Percentiles rank a stretch among this genome's conserved stretches.
Evolutionary conservation across 805 yeast genomes (phyloP).

Genomic region (Suhomyces faveliae): DNA sequence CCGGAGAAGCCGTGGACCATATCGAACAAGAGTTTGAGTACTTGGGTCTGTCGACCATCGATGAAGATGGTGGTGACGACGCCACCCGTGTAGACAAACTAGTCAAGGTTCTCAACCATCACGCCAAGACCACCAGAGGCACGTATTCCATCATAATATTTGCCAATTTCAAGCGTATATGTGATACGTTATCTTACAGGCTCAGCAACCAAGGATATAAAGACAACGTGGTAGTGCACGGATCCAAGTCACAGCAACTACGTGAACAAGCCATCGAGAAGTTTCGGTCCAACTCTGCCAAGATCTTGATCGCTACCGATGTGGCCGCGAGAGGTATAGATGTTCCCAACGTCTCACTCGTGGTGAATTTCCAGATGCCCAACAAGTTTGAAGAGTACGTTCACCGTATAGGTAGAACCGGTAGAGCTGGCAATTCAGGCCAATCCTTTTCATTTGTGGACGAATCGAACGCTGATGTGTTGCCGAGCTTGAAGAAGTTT

Average conservation of each 20-base stretch:
- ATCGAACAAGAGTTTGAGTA: constrained; percentile 65
- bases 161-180: constrained; percentile 71
- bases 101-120: constrained; percentile 34
- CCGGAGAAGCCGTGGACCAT: constrained; percentile 62
- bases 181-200: constrained; percentile 62
- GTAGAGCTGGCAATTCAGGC: constrained; percentile 87
- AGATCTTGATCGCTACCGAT: constrained; percentile 84
- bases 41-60: constrained; percentile 13
- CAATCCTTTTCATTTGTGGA: constrained; percentile 71
- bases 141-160: constrained; percentile 62
- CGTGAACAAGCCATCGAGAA: constrained; percentile 74
- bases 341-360: constrained; percentile 81
- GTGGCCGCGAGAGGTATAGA: constrained; percentile 97
- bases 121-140: constrained; percentile 35
- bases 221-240: constrained; percentile 68
- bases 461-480: constrained; percentile 51
- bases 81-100: constrained; percentile 44
- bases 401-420: constrained; percentile 95
- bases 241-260: constrained; percentile 79
- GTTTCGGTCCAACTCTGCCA: constrained; percentile 54
- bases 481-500: constrained; percentile 51
- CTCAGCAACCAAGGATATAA: constrained; percentile 41
- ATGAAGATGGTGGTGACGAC: constrained; percentile 35
- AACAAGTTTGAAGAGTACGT: constrained; percentile 76
- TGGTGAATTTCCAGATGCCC: constrained; percentile 84